Evolutionary conservation across 108 stramenopile genomes (phyloP), one percentile per base, ranked within the genome.

Genomic region (Nitzschia inconspicua): DNA sequence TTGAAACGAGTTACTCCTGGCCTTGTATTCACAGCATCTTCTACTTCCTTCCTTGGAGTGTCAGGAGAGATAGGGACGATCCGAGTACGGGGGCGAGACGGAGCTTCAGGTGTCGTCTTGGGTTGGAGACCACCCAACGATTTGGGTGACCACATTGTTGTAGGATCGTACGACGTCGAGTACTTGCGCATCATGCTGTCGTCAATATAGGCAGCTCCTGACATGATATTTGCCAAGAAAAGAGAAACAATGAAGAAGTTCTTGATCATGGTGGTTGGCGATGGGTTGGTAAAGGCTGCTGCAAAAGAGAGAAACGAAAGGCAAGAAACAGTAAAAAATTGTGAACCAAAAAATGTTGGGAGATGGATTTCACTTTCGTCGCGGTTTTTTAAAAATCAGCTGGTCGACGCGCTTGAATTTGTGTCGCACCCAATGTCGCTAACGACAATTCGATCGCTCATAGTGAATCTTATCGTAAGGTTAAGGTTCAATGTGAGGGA

Each of bases 11-110:
- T n/a, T n/a, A n/a, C n/a, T n/a, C n/a, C n/a, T n/a, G n/a, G n/a
- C n/a, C n/a, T n/a, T n/a, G n/a, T n/a, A n/a, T n/a, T n/a, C n/a
- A 34, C 27, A 25, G 28, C 23, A 40, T 63, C 47, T 37, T 63
- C 49, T 24, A 20, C 29, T 27, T 18, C 19, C 13, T 16, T 36
- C 2, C 28, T 34, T 43, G 41, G 35, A 4, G 29, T 41, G 1
- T 30, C 4, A 43, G 57, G 57, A 58, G 18, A 25, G 43, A 44
- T 44, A 1, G 34, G 27, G 19, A 43, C 16, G 3, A 23, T 54
- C 3, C 29, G 23, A 51, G 25, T 23, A 24, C 10, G 32, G 13
- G 50, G 16, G 29, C 16, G 25, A 2, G 50, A 16, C 9, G 6
- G 6, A 27, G 29, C 10, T 18, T 51, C 50, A 30, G 50, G 29